phyloP scores from a whole-genome alignment of 1,284 basidiomycete species.

The Ganoderma sp. region DNA sequence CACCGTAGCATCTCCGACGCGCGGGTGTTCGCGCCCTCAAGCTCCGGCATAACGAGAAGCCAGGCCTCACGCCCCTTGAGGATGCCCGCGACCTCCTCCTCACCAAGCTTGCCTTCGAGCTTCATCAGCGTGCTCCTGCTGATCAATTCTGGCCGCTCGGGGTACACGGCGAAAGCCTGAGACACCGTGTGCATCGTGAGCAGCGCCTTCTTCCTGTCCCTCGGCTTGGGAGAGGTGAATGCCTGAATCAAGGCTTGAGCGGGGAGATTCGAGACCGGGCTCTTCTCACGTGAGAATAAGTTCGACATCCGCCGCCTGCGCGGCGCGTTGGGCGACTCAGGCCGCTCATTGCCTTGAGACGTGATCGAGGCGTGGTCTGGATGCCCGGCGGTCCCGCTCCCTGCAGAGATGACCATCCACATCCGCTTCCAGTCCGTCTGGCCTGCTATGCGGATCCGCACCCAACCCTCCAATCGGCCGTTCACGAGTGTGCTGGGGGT shows the following conservation, averaged over 20 bases:
- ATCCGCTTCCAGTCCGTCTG: slow-evolving; percentile 96
- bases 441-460: slow-evolving; percentile 89
- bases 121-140: slow-evolving; percentile 88
- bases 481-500: slow-evolving; percentile 68
- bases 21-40: slow-evolving; percentile 53
- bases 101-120: slow-evolving; percentile 80
- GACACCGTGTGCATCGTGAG: slow-evolving; percentile 62
- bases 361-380: slow-evolving; percentile 44
- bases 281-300: slow-evolving; percentile 61
- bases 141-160: slow-evolving; percentile 92
- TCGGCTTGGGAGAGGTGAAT: slow-evolving; percentile 64
- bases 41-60: slow-evolving; percentile 88
- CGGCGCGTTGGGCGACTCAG: slow-evolving; percentile 35
- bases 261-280: slow-evolving; percentile 36
- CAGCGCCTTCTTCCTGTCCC: slow-evolving; percentile 71
- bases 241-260: slow-evolving; percentile 61
- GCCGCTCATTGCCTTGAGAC: slow-evolving; percentile 31
- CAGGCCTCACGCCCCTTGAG: slow-evolving; percentile 78
- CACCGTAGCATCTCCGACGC: slow-evolving; percentile 92
- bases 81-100: slow-evolving; percentile 70
- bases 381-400: slow-evolving; percentile 23
- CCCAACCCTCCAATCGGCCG: slow-evolving; percentile 92
- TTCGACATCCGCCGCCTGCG: slow-evolving; percentile 73
- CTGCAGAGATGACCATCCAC: slow-evolving; percentile 78
- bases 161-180: slow-evolving; percentile 90